Evolutionary conservation across 768 basidiomycete species (phyloP), one percentile per base, ranked within the genome.

Genomic region (Suillus cothurnatus): DNA sequence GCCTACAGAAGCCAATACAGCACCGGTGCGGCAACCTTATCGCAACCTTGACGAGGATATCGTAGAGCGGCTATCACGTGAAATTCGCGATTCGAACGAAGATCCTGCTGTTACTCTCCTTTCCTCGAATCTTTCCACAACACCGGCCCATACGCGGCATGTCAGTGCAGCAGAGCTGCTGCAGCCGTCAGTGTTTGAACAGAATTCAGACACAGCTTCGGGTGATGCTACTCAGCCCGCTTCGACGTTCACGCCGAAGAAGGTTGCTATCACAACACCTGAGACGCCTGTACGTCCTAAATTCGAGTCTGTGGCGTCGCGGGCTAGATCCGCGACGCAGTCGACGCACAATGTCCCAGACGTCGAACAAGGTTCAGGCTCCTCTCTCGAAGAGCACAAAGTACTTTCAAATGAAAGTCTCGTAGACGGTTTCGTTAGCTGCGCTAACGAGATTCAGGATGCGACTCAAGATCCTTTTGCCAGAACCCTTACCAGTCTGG

Each of bases 21-120:
- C 68, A 14, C 39, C 55, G 0, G 55, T 77, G 49, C 73, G 72
- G 41, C 75, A 77, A 45, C 69, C 76, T 8, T 73, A 62, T 47
- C 31, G 31, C 11, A 76, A 72, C n/a, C 65, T 73, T 1, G 75
- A 77, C 39, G 19, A 69, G n/a, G 56, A 60, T 59, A 58, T 76
- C 56, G 61, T 70, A 9, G 28, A 66, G 34, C 69, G 68, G 43
- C 62, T 76, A 50, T 36, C 66, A 60, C 66, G 63, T 45, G 76
- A 76, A 61, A 53, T 76, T 5, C 67, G 65, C 49, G 70, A 69
- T 2, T 49, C 58, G 17, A 52, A 52, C 57, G 69, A 72, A 41
- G 69, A 73, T 32, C 28, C 68, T 9, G 64, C 73, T 19, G 19
- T 62, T 4, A 34, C 65, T 26, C 36, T 64, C 6, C 55, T 55